Conservation (phyloP, 2,329 filamentous ascomycete species). For the Cladophialophora immunda region DNA sequence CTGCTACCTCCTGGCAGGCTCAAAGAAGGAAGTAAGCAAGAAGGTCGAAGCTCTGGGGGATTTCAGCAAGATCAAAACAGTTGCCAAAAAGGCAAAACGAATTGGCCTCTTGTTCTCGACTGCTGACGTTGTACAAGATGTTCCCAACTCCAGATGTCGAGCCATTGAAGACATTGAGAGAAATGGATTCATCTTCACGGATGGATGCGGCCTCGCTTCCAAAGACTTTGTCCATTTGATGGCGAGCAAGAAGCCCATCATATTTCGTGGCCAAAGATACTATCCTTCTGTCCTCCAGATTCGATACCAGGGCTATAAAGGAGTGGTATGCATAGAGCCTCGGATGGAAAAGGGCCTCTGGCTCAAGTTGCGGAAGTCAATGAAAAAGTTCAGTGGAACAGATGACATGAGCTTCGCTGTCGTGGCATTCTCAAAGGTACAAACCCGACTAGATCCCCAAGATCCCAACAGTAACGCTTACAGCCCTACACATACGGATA, state of each 20-base stretch:
- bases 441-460: not conserved
- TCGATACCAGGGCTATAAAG: slow-evolving; percentile 11
- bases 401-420: slow-evolving; percentile 17
- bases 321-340: slow-evolving; percentile 4
- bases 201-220: slow-evolving; percentile 11
- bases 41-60: slow-evolving; percentile 15
- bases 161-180: slow-evolving; percentile 17
- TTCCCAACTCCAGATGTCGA: slow-evolving; percentile 4
- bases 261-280: slow-evolving; percentile 3
- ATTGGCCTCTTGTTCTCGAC: slow-evolving; percentile 17
- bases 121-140: slow-evolving; percentile 11
- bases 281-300: slow-evolving; percentile 17
- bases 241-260: slow-evolving; percentile 12
- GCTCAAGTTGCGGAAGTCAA: slow-evolving; percentile 17
- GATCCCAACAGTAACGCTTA: not conserved
- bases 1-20: slow-evolving; percentile 12
- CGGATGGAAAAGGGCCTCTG: slow-evolving; percentile 14
- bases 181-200: slow-evolving; percentile 18
- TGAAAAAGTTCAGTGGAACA: slow-evolving; percentile 20
- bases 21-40: slow-evolving; percentile 12
- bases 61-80: slow-evolving; percentile 15
- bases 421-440: slow-evolving; percentile 17
- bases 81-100: slow-evolving; percentile 14
- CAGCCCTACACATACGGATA: slow-evolving; percentile 18
- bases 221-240: not conserved